A percentile compares a stretch with the other conserved stretches of the same genome.
Conservation (phyloP, 169 alveolate genomes). For the Blepharisma undulans region DNA sequence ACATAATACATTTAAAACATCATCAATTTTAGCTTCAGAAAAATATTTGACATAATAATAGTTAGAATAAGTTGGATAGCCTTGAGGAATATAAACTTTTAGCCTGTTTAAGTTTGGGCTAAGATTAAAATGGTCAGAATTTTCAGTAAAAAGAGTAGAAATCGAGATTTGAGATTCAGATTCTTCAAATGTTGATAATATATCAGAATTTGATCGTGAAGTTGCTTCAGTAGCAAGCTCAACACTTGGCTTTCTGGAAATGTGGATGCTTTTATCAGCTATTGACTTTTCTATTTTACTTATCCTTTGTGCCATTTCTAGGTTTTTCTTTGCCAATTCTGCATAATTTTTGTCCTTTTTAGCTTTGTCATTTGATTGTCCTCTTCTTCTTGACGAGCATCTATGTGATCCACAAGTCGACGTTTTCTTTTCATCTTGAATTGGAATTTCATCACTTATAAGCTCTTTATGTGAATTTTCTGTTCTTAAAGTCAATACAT, state of each 20-base stretch:
- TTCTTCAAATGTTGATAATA: neutral
- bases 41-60: neutral
- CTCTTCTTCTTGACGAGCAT: neutral
- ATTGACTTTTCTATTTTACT: neutral
- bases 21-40: neutral
- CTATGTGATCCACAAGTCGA: neutral
- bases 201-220: neutral
- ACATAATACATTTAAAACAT: neutral
- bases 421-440: neutral
- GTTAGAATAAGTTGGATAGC: conserved; percentile 24
- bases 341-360: neutral
- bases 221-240: neutral
- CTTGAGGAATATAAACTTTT: conserved; percentile 26
- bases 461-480: neutral
- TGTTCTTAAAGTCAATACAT: neutral
- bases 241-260: neutral
- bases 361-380: neutral
- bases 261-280: neutral
- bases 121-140: neutral
- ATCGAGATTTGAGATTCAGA: neutral
- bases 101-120: neutral
- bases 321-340: neutral
- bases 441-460: neutral
- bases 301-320: neutral
- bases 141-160: conserved; percentile 15